Evolutionary conservation across 495 filamentous ascomycete genomes (phyloP).

Genomic region (Talaromyces proteolyticus): DNA sequence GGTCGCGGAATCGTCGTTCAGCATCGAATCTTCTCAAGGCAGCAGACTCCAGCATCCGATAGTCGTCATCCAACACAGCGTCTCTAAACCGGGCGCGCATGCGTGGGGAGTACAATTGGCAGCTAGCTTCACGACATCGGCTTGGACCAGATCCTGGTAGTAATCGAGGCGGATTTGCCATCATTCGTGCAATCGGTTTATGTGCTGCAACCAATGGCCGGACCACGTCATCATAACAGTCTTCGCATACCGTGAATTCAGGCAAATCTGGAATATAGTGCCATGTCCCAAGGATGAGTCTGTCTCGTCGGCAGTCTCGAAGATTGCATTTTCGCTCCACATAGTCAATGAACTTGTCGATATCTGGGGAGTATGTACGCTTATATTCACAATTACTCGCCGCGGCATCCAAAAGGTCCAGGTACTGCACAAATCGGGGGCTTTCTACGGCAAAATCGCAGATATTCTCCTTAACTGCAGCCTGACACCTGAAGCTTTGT

Average conservation of each 20-base stretch:
- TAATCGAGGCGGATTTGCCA: conserved; percentile 39
- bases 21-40: conserved; percentile 34
- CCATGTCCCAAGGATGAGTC: conserved; percentile 44
- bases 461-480: conserved; percentile 23
- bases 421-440: conserved; percentile 52
- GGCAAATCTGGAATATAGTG: conserved; percentile 57
- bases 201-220: conserved; percentile 51
- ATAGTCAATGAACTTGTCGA: conserved; percentile 42
- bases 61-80: conserved; percentile 53
- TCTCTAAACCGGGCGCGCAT: conserved; percentile 62
- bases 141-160: conserved; percentile 41
- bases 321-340: conserved; percentile 42
- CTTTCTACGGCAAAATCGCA: conserved; percentile 47
- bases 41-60: conserved; percentile 35
- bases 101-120: conserved; percentile 69
- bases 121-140: conserved; percentile 46
- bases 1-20: conserved; percentile 41
- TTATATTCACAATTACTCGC: conserved; percentile 39
- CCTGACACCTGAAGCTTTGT: conserved; percentile 37
- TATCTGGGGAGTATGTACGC: conserved; percentile 33
- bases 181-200: conserved; percentile 49
- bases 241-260: conserved; percentile 63
- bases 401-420: conserved; percentile 53
- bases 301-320: conserved; percentile 50
- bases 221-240: conserved; percentile 66